Base-by-base conservation (phyloP, 345 rosid genomes). In the Arabis hirsuta region DNA sequence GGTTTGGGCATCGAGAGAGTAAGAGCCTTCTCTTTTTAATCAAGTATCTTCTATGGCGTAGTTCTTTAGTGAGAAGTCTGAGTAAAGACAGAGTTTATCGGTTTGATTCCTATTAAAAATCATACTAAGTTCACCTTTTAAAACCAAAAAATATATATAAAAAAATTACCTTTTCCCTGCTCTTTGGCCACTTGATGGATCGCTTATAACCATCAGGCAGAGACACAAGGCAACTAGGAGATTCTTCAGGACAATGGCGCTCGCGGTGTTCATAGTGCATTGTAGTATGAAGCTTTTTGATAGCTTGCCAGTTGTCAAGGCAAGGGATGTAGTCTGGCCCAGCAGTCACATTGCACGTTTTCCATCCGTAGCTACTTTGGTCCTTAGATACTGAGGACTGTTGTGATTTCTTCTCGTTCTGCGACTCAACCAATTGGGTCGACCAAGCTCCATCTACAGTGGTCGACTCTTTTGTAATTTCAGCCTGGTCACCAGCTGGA, bases 321-420 rank as follows among this genome's bases (percentile, higher is more conserved):
- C 97, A 95, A 72, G 97, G 99, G 74, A 95, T 90, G 86, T 85
- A 91, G 74, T 95, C 99, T 46, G 96, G 83, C 31, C 96, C 97
- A 55, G 94, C 90, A 58, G 92, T 88, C 54, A 83, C 79, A 73
- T 95, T 95, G 82, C 99, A 95, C 1, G 85, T 64, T 74, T 86
- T 95, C 99, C 99, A 91, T 47, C 62, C 50, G 54, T 84, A 80
- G 36, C 47, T 70, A 56, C 7, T 62, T 57, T 81, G 78, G 31
- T 85, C 76, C 53, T 74, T 78, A 31, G 80, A 71, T 42, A 66
- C 38, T 14, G 85, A 76, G 55, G 90, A 79, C 24, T 54, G 67
- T 59, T 82, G 92, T n/a, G 78, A 66, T 69, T 80, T 79, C 80
- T 91, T 91, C 95, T 89, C 99, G 46, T 88, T 90, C 73, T 84